Evolutionary conservation across 2,329 filamentous ascomycete genomes (phyloP), one percentile per base, ranked within the genome.

Genomic region (Penicillium sp.): DNA sequence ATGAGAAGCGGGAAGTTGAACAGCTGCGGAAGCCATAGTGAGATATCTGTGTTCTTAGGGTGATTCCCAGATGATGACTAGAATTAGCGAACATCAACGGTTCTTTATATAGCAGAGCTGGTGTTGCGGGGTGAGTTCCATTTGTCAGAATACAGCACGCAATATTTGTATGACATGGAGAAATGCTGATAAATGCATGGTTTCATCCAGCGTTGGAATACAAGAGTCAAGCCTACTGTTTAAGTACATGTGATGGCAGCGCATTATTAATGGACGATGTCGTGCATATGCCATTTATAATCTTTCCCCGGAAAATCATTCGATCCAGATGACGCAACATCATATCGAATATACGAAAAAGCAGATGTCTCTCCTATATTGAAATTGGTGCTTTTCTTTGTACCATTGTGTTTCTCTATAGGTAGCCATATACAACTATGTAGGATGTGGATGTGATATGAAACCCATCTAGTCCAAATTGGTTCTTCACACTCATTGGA

Each of bases 61-160:
- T 15, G n/a, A 1, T 6, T 31, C 9, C 17, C 7, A 22, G 4
- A 19, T 28, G 2, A 21, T 28, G 3, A 2, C 3, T 28, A n/a
- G 39, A 24, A 3, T 15, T 29, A 6, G 13, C 4, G 29, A 38
- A 13, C 24, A 28, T 21, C 15, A 7, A 39, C n/a, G 4, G 12
- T 19, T 21, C 5, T 15, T 57, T 56, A 57, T 55, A 59, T 49
- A 48, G 8, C 32, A 9, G 19, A 29, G 35, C 22, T 17, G 17
- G 15, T 29, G 9, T 45, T 57, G 53, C 49, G 57, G 59, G 57
- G 53, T 53, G 39, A 37, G 17, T 32, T 41, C 13, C 53, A 65
- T 66, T 65, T 65, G 63, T 66, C 59, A 66, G 58, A 53, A 29
- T 12, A 17, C 55, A 64, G 64, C 64, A 67, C 64, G 64, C 60